These are phyloP conservation scores for Colletotrichum cordylinicola DNA, from an alignment of 2,329 filamentous ascomycete genomes.

Conservation along the genomic window DNA sequence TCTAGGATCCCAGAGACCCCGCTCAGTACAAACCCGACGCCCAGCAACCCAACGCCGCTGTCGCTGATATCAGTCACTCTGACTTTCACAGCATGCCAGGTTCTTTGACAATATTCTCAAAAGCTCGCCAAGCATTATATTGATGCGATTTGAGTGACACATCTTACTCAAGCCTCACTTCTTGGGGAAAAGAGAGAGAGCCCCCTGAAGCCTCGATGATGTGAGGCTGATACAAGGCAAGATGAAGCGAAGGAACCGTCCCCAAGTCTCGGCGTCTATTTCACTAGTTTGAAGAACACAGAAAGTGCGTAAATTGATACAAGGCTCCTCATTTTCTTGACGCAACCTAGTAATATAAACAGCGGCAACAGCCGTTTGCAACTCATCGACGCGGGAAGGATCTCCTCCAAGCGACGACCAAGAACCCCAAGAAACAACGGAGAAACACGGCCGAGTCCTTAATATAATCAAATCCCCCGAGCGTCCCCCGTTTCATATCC, in stretches of 20 bases:
- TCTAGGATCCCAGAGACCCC: too few relatives aligned
- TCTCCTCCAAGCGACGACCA: neutral
- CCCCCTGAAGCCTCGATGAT: neutral
- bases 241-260: neutral
- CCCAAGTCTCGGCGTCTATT: rapidly evolving
- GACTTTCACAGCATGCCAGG: neutral
- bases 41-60: too few relatives aligned
- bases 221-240: neutral
- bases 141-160: neutral
- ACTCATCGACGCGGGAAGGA: neutral
- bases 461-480: neutral
- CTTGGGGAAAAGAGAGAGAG: neutral
- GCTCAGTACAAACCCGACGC: too few relatives aligned
- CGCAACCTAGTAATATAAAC: rapidly evolving
- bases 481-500: neutral
- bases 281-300: neutral
- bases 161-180: neutral
- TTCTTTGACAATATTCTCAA: neutral
- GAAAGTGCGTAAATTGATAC: neutral
- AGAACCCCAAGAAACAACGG: neutral
- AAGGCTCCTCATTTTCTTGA: rapidly evolving
- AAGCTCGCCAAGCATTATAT: neutral
- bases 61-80: neutral
- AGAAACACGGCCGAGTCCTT: neutral
- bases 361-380: rapidly evolving